Base-by-base conservation (phyloP, 306 rosid genomes). In the Citrullus colocynthis region DNA sequence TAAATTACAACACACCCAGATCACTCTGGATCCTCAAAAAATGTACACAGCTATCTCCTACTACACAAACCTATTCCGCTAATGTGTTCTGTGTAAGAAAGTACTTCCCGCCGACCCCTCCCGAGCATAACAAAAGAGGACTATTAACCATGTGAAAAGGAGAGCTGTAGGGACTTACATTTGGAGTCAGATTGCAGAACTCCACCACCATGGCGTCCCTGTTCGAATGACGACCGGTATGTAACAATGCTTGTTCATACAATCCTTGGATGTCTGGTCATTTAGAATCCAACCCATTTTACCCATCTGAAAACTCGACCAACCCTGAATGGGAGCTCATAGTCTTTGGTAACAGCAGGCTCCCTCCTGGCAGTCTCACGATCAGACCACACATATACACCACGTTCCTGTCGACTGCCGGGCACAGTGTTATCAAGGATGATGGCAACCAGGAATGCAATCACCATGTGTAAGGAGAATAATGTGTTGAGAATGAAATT, bases 351-450 rank as follows among this genome's bases (percentile, higher is more conserved):
- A 76, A 92, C 92, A 34, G 97, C 93, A 61, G 92, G 93, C 73
- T 95, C 99, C 81, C 91, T 86, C 84, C 82, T 86, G 41, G 92
- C 98, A 81, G 84, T 87, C 78, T 95, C 99, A 0, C 89, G 75
- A 59, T 95, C 93, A 0, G 97, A 88, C 99, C 99, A 95, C 69
- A 92, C 93, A 49, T 95, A 95, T 34, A 95, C 99, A 75, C 99
- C 99, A 3, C 97, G 97, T 86, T 95, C 99, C 80, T 87, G 92
- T 84, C 79, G 84, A 78, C 92, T 90, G 55, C 99, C 99, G n/a
- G 99, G 99, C 58, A 95, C 97, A 5, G 99, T 92, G 78, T 95
- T 92, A 81, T 95, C 97, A 80, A 95, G 96, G 83, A 92, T 85
- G 77, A 89, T 83, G 61, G 97, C 99, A 79, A 87, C 92, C 11